These are phyloP conservation scores for Penicillium italicum DNA, from an alignment of 2,329 filamentous ascomycete genomes.

Conservation along the genomic window DNA sequence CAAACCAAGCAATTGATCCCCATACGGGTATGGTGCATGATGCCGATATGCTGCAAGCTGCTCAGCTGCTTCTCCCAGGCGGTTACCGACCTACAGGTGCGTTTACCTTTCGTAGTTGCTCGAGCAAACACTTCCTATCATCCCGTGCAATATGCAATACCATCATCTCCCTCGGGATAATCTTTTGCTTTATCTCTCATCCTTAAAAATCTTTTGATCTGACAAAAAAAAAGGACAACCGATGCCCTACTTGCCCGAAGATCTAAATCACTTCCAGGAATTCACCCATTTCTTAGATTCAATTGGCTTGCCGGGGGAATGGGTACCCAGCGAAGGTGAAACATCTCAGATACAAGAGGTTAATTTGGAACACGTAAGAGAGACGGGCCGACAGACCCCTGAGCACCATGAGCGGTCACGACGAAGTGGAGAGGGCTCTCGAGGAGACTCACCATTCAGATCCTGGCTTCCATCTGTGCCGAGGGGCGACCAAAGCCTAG, in stretches of 20 bases:
- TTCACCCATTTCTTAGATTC: slow-evolving; percentile 38
- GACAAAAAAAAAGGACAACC: slow-evolving; percentile 23
- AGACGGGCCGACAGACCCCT: slow-evolving; percentile 15
- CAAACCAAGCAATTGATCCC: slow-evolving; percentile 12
- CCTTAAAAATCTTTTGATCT: not conserved
- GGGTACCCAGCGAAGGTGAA: slow-evolving; percentile 29
- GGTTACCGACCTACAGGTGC: slow-evolving; percentile 26
- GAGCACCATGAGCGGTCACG: slow-evolving; percentile 21
- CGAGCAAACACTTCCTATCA: not conserved
- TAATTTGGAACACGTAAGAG: slow-evolving; percentile 23
- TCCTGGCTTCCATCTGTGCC: slow-evolving; percentile 35
- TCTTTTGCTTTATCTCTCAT: not conserved
- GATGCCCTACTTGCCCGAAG: slow-evolving; percentile 31
- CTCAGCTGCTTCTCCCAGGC: slow-evolving; percentile 33
- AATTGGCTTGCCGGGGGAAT: slow-evolving; percentile 34
- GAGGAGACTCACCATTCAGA: slow-evolving; percentile 33
- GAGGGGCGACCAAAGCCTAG: slow-evolving; percentile 32
- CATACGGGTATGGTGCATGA: slow-evolving; percentile 30
- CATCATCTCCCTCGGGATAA: not conserved
- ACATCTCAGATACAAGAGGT: slow-evolving; percentile 26
- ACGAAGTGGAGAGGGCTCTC: slow-evolving; percentile 22
- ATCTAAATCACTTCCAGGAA: slow-evolving; percentile 36
- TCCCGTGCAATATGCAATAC: no score
- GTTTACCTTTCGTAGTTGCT: slow-evolving; percentile 4
- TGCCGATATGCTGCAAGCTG: slow-evolving; percentile 40